Conservation (phyloP, 257 asterid genomes). For the Rubia yunnanensis region DNA sequence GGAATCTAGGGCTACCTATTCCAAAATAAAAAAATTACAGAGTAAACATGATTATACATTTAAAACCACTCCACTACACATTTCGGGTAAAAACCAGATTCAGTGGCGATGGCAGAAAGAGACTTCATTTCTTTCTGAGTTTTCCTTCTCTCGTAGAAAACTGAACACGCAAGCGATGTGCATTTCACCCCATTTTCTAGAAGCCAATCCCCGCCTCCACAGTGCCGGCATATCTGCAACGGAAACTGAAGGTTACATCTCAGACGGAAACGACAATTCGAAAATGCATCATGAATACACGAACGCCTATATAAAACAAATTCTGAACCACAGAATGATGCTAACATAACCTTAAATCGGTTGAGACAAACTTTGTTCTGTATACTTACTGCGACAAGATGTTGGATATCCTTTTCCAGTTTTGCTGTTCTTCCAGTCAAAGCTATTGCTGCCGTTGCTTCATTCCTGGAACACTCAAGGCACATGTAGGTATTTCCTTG, state of each 20-base stretch:
- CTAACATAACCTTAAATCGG: not conserved
- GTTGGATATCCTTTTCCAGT: slow-evolving; percentile 72
- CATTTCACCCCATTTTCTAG: slow-evolving; percentile 84
- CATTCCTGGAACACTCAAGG: slow-evolving; percentile 46
- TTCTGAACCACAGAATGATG: not conserved
- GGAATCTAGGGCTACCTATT: too few relatives aligned
- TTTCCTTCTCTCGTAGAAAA: slow-evolving; percentile 80
- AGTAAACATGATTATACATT: too few relatives aligned
- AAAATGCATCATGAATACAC: not conserved
- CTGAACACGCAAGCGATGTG: slow-evolving; percentile 74
- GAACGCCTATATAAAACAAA: not conserved
- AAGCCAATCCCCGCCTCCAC: slow-evolving; percentile 96
- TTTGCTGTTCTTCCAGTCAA: slow-evolving; percentile 73
- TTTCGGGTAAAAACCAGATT: slow-evolving; percentile 54
- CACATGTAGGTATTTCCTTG: slow-evolving; percentile 63
- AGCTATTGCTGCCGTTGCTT: slow-evolving; percentile 51
- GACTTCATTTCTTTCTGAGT: slow-evolving; percentile 71
- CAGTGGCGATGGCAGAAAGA: slow-evolving; percentile 47
- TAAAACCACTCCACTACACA: slow-evolving; percentile 85
- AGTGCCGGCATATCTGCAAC: slow-evolving; percentile 78
- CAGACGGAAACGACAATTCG: not conserved
- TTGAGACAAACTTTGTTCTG: not conserved
- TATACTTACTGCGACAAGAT: slow-evolving; percentile 80
- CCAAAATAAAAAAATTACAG: too few relatives aligned
- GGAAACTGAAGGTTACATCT: not conserved